Evolutionary conservation across 345 rosid species (phyloP), one percentile per base, ranked within the genome.

Genomic region (Salix dunnii): DNA sequence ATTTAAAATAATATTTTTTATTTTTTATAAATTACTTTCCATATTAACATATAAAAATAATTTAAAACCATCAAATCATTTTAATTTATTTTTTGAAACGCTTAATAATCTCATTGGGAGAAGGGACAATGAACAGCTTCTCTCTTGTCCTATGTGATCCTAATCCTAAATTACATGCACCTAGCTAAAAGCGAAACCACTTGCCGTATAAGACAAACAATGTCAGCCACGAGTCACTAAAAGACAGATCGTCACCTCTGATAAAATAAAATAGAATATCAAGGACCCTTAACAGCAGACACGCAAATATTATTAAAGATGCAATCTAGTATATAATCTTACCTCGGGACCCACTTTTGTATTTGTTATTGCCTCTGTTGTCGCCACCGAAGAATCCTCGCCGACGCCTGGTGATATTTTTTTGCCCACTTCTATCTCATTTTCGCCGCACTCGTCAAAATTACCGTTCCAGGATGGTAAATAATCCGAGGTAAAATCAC

Each of bases 401-500:
- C 90, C 88, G 91, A 85, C 98, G 78, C 81, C 60, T 38, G 74
- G 91, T 86, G 70, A 86, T 64, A 4, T n/a, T 33, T 70, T 72
- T 74, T 84, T 70, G 67, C 81, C 74, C 64, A 2, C 16, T 27
- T 64, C 68, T 17, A 55, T 67, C n/a, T 43, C 74, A 43, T 80
- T 74, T 42, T 80, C 80, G 67, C 73, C 68, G 40, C 23, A 40
- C 40, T 82, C 86, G 55, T 68, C 82, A n/a, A 70, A 81, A 23
- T 70, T 67, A 77, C 87, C 80, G 36, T 86, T 48, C 89, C 89
- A 86, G 36, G 79, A 75, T 31, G 89, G 91, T 80, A 89, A 88
- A 85, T 76, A 83, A 46, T 93, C 97, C 23, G 86, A 73, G 8
- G 93, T 89, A 51, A 88, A 89, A 78, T 93, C 96, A 13, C 96